Percentiles rank a stretch among this genome's conserved stretches.
phyloP scores from a whole-genome alignment of 208 protist species.

The Acanthamoeba castellanii region DNA sequence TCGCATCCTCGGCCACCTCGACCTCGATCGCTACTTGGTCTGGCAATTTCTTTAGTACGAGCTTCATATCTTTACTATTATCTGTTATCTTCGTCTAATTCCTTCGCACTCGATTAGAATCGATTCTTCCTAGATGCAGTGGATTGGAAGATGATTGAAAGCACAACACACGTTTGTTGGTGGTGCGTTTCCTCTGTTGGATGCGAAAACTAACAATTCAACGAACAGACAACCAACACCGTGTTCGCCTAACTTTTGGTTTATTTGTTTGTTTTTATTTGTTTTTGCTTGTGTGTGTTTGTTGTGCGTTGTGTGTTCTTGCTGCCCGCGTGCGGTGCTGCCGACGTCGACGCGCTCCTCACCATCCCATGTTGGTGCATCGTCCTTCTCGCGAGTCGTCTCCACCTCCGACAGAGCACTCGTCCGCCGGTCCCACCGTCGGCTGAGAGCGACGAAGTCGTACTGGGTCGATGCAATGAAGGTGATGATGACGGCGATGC shows the following conservation, averaged over 20 bases:
- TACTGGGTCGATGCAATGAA: no score
- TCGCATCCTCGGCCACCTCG: slow-evolving; percentile 22
- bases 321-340: no score
- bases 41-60: slow-evolving; percentile 26
- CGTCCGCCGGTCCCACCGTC: no score
- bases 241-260: not conserved
- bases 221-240: not conserved
- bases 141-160: no score
- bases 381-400: not conserved
- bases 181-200: not conserved
- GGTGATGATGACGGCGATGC: no score
- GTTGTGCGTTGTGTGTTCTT: not conserved
- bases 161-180: not conserved
- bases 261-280: slow-evolving; percentile 12
- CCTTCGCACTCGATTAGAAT: not conserved
- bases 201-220: not conserved
- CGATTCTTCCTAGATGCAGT: not conserved
- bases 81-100: not conserved
- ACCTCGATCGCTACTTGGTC: not conserved
- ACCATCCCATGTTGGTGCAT: not conserved
- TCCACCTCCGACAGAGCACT: no score
- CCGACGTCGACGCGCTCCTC: no score
- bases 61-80: not conserved
- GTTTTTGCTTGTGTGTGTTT: not conserved
- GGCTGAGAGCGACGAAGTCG: no score